Evolutionary conservation across 169 alveolate genomes (phyloP).

Genomic region (Theileria sp.): DNA sequence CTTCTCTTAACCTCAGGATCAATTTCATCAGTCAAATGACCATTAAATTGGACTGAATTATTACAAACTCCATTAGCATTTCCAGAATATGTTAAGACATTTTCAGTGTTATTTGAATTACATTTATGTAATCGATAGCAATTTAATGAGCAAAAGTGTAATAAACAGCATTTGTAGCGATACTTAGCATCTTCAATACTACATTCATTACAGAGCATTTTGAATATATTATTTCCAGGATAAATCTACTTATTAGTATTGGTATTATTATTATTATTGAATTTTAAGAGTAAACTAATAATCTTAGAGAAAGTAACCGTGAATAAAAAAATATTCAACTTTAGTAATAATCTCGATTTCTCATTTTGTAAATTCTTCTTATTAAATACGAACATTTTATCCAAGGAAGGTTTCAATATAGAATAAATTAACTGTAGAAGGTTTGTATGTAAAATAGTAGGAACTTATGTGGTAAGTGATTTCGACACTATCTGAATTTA

Average conservation of each 20-base stretch:
- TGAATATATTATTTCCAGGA: not conserved
- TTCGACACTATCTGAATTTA: not conserved
- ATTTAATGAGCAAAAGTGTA: slow-evolving; percentile 42
- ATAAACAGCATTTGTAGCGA: slow-evolving; percentile 58
- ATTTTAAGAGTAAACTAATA: slow-evolving; percentile 4
- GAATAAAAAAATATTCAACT: slow-evolving; percentile 51
- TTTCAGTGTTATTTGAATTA: not conserved
- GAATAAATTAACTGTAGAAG: not conserved
- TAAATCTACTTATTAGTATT: not conserved
- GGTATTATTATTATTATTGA: not conserved
- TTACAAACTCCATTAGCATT: not conserved
- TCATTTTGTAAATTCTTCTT: slow-evolving; percentile 31
- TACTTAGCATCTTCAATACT: slow-evolving; percentile 17
- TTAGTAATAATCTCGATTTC: slow-evolving; percentile 25
- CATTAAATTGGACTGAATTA: not conserved
- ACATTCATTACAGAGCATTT: slow-evolving; percentile 55
- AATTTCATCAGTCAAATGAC: not conserved
- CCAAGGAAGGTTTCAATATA: not conserved
- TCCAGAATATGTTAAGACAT: not conserved
- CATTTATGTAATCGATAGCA: slow-evolving; percentile 55
- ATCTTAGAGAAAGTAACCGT: slow-evolving; percentile 49
- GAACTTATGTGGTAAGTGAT: not conserved
- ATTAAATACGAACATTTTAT: slow-evolving; percentile 38
- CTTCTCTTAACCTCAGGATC: not conserved
- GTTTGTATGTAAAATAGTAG: not conserved